Base-by-base conservation (phyloP, 352 stramenopile species). In the Globisporangium cederbergense region DNA sequence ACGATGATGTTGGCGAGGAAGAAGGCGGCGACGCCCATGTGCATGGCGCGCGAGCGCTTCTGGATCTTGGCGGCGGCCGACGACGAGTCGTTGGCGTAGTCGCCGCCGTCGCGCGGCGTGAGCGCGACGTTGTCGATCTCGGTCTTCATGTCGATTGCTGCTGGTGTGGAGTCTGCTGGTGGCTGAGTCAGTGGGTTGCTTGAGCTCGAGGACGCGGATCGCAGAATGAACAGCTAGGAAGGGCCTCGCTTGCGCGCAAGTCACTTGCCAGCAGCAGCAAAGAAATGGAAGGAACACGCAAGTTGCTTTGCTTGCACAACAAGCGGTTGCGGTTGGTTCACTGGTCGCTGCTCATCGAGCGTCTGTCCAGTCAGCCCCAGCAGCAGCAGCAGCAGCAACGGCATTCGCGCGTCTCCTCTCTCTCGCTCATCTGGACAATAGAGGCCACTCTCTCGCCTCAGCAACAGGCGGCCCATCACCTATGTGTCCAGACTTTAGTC, bases 1-100 rank as follows among this genome's bases (percentile, higher is more conserved):
- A 89, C 84, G 61, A 93, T 86, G 77, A 93, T 74, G 75, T 93
- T 93, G 77, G 88, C 62, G 42, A 90, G 69, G 34, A 93, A 66
- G 70, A 93, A 91, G 66, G 73, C 50, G 40, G 55, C 75, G 58
- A 86, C 58, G 61, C 67, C 58, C 14, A 75, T 63, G 57, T 75
- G 74, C 38, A 77, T 51, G 36, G 67, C 54, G 54, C 73, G 79
- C 65, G 76, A 18, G 43, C 58, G 67, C 20, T 75, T 75, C 58
- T 75, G 77, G 58, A 45, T 66, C n/a, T 28, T 43, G 22, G 22
- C 7, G 2, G 38, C 28, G 30, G 72, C 58, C 32, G 64, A 32
- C 20, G 25, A 13, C 30, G 60, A 32, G 32, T 68, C 60, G 14
- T 67, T 58, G 16, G 66, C 52, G 60, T 79, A 80, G 38, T 71